Evolutionary conservation across 306 rosid genomes (phyloP).

Genomic region (Fragaria ananassa): DNA sequence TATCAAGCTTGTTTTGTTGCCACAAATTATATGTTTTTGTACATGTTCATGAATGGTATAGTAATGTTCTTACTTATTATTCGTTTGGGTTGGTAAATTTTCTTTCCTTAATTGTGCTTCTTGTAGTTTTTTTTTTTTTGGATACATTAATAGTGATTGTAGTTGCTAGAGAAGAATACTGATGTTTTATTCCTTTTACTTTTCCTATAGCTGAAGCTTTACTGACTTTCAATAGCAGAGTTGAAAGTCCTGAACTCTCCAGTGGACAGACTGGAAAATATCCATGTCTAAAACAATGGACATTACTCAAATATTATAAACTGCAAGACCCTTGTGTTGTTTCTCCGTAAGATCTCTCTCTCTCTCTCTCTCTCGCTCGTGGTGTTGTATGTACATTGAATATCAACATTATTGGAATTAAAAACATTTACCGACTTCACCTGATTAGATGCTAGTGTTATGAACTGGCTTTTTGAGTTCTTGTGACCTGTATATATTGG

Average conservation of each 20-base stretch:
- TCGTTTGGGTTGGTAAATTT: background rate
- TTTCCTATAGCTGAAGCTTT: slow-evolving; percentile 47
- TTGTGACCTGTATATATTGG: background rate
- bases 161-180: slow-evolving; percentile 1
- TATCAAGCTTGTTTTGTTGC: background rate
- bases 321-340: slow-evolving; percentile 44
- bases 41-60: background rate
- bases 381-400: background rate
- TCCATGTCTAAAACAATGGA: slow-evolving; percentile 46
- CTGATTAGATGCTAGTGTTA: background rate
- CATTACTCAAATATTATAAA: slow-evolving; percentile 38
- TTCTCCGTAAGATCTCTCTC: slow-evolving; percentile 52
- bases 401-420: background rate
- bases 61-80: background rate
- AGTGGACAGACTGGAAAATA: slow-evolving; percentile 24
- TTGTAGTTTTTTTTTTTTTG: too few species aligned
- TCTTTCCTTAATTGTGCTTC: background rate
- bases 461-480: background rate
- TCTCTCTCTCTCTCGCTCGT: background rate
- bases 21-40: background rate
- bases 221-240: slow-evolving; percentile 31
- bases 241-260: slow-evolving; percentile 28
- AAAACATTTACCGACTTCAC: background rate
- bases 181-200: background rate
- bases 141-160: background rate